Base-by-base conservation (phyloP, 2,329 filamentous ascomycete genomes). In the Dryadomyces sulphureus region DNA sequence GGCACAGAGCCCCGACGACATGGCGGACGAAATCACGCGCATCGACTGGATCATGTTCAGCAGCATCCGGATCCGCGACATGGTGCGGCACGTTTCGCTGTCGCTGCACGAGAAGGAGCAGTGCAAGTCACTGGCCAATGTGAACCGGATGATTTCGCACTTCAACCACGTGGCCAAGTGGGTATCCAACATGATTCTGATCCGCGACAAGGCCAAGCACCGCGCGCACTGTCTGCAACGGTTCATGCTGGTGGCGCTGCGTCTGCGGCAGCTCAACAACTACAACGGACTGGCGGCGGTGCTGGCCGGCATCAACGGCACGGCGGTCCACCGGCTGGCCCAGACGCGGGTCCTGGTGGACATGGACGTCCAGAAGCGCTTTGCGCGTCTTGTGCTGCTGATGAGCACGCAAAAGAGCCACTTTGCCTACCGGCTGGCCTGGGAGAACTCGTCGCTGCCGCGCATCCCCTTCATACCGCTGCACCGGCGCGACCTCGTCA, bases 11-110 rank as follows among this genome's bases (percentile, higher is more conserved):
- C 83, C 93, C 45, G 85, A 94, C 50, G 77, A 87, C 42, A 81
- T 96, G 53, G 90, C 90, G 16, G 81, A 83, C 49, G 92, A 98
- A 62, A 74, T 98, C 56, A 96, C 92, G 4, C 75, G 90, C 50
- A 94, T 98, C 46, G 92, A 98, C 64, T 96, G 90, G 90, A 80
- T 93, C 61, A 92, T 96, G 83, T 96, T 95, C 62, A 93, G 85
- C 45, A 89, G 88, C 1, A 94, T 96, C 50, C 80, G 87, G 22
- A 84, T 94, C 46, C 84, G 92, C 48, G 92, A 98, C 62, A 78
- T 96, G 42, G 83, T 96, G 38, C 83, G 92, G 5, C 85, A 95
- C 58, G 89, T 95, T 52, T 92, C 81, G 56, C 67, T 95, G 41
- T 77, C 81, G 0, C 58, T 72, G 1, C 71, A 79, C 38, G 74